phyloP scores from a whole-genome alignment of 2,329 filamentous ascomycete species.

The Aspergillus pseudotamarii region DNA sequence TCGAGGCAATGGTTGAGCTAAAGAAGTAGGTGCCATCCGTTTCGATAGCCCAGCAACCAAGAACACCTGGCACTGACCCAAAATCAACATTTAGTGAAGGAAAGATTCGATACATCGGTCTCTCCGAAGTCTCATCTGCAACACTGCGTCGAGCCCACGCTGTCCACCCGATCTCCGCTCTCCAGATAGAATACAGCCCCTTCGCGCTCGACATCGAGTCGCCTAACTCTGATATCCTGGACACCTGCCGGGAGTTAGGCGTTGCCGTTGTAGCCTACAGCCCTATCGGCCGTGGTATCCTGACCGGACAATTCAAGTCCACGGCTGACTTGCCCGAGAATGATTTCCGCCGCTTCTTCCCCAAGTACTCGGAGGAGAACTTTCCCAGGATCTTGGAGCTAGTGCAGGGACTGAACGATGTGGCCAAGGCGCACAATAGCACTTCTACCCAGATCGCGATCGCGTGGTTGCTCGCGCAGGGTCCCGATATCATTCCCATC shows the following conservation, averaged over 20 bases:
- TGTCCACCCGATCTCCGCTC: constrained; percentile 51
- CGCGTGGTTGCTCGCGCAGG: constrained; percentile 66
- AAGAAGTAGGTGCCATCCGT: constrained; percentile 33
- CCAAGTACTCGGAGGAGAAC: constrained; percentile 55
- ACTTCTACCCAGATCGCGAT: constrained; percentile 62
- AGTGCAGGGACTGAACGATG: constrained; percentile 50
- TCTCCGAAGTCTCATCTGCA: constrained; percentile 48
- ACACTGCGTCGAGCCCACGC: constrained; percentile 54
- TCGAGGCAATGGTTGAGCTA: constrained; percentile 47
- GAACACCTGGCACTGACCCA: no score
- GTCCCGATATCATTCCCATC: constrained; percentile 37
- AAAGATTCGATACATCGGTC: constrained; percentile 54
- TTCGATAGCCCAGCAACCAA: no score
- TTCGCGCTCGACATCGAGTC: constrained; percentile 54
- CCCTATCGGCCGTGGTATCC: constrained; percentile 62
- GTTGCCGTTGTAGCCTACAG: constrained; percentile 61
- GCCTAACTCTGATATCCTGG: constrained; percentile 51
- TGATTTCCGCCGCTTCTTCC: constrained; percentile 52
- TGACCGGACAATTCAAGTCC: constrained; percentile 55
- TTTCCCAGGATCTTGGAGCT: constrained; percentile 58
- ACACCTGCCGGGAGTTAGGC: constrained; percentile 61
- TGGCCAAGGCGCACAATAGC: constrained; percentile 58
- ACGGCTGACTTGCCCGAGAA: constrained; percentile 49
- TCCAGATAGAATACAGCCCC: constrained; percentile 56
- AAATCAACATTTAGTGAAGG: constrained; percentile 35